Evolutionary conservation across 2,329 filamentous ascomycete species (phyloP).

Genomic region (Mycocentrospora acerina): DNA sequence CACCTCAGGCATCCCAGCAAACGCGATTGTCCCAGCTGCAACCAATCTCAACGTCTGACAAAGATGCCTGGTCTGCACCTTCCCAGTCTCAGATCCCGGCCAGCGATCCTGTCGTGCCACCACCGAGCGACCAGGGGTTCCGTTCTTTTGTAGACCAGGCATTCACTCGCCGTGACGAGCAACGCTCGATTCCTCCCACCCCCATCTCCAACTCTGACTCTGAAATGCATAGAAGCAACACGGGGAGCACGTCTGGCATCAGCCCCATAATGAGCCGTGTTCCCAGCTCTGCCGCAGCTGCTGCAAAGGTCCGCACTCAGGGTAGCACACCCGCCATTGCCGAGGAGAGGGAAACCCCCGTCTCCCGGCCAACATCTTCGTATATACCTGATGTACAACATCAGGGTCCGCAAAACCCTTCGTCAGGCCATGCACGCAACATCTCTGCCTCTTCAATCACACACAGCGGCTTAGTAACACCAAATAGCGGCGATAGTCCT

Average conservation of each 20-base stretch:
- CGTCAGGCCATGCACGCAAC: conserved; percentile 44
- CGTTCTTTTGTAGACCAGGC: conserved; percentile 63
- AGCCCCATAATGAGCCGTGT: conserved; percentile 66
- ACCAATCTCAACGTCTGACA: conserved; percentile 26
- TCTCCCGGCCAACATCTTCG: conserved; percentile 39
- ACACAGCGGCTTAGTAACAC: conserved; percentile 59
- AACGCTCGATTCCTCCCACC: conserved; percentile 54
- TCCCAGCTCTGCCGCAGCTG: conserved; percentile 48
- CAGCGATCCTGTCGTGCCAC: conserved; percentile 14
- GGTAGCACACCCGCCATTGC: conserved; percentile 55
- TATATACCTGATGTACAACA: conserved; percentile 29
- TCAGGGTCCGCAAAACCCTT: conserved; percentile 38
- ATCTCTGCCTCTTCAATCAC: conserved; percentile 40
- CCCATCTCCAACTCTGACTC: conserved; percentile 49
- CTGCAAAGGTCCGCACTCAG: conserved; percentile 42
- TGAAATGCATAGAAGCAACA: conserved; percentile 60
- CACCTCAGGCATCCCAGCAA: conserved; percentile 11
- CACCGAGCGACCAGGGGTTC: conserved; percentile 28
- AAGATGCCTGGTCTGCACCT: conserved; percentile 29
- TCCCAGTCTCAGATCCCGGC: conserved; percentile 12
- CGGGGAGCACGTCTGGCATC: conserved; percentile 62
- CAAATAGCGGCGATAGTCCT: conserved; percentile 61
- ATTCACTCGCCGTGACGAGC: conserved; percentile 61
- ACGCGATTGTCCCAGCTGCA: conserved; percentile 10
- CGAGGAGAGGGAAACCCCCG: conserved; percentile 48